Base-by-base conservation (phyloP, 352 stramenopile species). In the Phytophthora capsici region DNA sequence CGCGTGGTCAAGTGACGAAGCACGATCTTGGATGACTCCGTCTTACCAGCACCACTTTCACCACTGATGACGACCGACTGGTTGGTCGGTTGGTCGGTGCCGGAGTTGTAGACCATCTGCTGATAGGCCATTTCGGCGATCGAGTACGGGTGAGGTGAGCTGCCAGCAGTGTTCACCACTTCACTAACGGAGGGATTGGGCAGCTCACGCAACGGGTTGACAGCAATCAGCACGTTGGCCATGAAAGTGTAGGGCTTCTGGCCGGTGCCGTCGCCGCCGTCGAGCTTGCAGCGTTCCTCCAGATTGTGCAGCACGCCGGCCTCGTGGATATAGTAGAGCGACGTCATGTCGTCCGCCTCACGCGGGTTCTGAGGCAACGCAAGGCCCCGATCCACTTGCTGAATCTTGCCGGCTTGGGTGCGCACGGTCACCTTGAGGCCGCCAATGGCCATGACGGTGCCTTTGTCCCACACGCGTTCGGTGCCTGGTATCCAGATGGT, bases 231-330 rank as follows among this genome's bases (percentile, higher is more conserved):
- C 61, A 98, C 90, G 54, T 96, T 97, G 58, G 90, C 88, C 92
- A 98, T 98, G 73, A 97, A 97, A 41, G 91, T 98, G 76, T 97
- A 97, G 25, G 92, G 91, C 57, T 89, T 89, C 63, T 95, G 85
- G 34, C 59, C 65, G 16, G 58, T 70, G 28, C 77, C 78, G 44
- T 91, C 82, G n/a, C 77, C 78, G 38, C 89, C 84, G 45, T 96
- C 82, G 55, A 97, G 78, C 65, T 89, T 89, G 67, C 95, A 95
- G 37, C 96, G 88, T 49, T 93, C 80, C 51, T 97, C 94, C 38
- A 99, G 71, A 75, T 98, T 98, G 73, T 98, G 96, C 40, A 99
- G 69, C 63, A 99, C 96, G 20, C 93, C 90, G 1, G 96, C 84
- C 57, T 98, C 93, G 82, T 99, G 91, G 64, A 99, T 96, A 73